Evolutionary conservation across 805 yeast species (phyloP), one percentile per base, ranked within the genome.

Genomic region (Wickerhamiella qilinensis): DNA sequence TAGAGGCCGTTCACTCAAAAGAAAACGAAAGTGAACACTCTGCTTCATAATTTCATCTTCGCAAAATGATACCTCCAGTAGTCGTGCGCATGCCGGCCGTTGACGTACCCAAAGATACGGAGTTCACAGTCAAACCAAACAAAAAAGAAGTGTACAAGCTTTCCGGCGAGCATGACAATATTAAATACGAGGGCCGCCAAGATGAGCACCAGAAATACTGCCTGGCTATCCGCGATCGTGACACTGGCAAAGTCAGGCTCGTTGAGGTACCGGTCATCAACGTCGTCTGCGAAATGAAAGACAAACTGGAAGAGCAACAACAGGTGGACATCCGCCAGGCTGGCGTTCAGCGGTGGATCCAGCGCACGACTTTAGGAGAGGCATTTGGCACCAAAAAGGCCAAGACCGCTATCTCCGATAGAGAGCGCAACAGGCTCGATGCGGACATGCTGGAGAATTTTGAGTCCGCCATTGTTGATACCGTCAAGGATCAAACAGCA

Each of bases 351-450:
- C 60, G 68, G 49, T 63, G 69, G 42, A 62, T 66, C 15, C 83
- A 82, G 60, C 72, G 96, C 56, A 81, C 73, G 40, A 79, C 83
- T 2, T 68, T 91, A 53, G 98, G 98, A 53, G 88, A 84, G 60
- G 93, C 91, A 2, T 91, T 91, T 51, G 98, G 98, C 68, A 88
- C 98, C 41, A 86, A 82, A 63, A 86, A 76, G 63, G 96, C 96
- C 45, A 88, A 84, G 64, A 79, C 83, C 50, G 93, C 93, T 27
- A 80, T 91, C 52, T 63, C 71, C 37, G 88, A 78, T 55, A 60
- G 75, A 51, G 91, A 77, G 52, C 74, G 79, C 57, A 91, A 91
- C 61, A 69, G 80, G 50, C 76, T 91, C 53, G 96, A 91, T 55
- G 70, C 94, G 2, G 93, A 74, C 38, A 72, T 75, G 57, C 69